phyloP scores from a whole-genome alignment of 805 yeast species.

The Candida palmyrensis region DNA sequence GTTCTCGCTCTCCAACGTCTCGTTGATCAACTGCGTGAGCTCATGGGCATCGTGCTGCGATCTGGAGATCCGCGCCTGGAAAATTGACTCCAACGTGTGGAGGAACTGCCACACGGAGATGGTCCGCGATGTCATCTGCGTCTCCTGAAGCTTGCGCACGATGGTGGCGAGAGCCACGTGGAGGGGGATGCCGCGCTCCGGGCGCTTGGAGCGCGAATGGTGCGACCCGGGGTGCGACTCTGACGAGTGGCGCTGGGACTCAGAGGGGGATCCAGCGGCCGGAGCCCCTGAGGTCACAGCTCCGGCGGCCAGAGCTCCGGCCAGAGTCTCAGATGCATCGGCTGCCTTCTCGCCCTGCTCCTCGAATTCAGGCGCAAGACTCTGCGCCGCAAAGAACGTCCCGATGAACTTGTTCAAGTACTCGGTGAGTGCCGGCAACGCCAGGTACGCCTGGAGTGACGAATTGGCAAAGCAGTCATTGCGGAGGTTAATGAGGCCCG shows the following conservation, averaged over 20 bases:
- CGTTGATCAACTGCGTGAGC: constrained; percentile 72
- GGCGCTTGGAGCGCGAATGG: constrained; percentile 13
- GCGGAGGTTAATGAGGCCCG: constrained; percentile 76
- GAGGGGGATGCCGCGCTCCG: constrained; percentile 39
- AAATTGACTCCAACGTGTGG: constrained; percentile 64
- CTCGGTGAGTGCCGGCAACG: constrained; percentile 53
- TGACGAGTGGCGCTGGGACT: constrained; percentile 1
- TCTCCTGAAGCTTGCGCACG: constrained; percentile 55
- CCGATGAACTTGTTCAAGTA: constrained; percentile 46
- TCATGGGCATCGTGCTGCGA: constrained; percentile 97
- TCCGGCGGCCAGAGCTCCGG: constrained; percentile 5
- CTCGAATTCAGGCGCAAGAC: constrained; percentile 9
- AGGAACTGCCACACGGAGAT: constrained; percentile 77
- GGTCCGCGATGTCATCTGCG: constrained; percentile 47
- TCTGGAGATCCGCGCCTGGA: constrained; percentile 64
- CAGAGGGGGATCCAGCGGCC: constrained; percentile 1
- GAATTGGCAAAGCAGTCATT: constrained; percentile 94
- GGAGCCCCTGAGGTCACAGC: constrained; percentile 1
- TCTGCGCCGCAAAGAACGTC: constrained; percentile 18
- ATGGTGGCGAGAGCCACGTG: constrained; percentile 54
- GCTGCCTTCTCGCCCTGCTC: constrained; percentile 3
- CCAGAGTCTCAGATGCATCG: constrained; percentile 2
- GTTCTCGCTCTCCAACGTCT: constrained; percentile 69
- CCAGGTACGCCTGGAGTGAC: constrained; percentile 71
- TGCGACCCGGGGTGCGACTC: constrained; percentile 10